Conservation (phyloP, 345 rosid species). For the Brassica incana region DNA sequence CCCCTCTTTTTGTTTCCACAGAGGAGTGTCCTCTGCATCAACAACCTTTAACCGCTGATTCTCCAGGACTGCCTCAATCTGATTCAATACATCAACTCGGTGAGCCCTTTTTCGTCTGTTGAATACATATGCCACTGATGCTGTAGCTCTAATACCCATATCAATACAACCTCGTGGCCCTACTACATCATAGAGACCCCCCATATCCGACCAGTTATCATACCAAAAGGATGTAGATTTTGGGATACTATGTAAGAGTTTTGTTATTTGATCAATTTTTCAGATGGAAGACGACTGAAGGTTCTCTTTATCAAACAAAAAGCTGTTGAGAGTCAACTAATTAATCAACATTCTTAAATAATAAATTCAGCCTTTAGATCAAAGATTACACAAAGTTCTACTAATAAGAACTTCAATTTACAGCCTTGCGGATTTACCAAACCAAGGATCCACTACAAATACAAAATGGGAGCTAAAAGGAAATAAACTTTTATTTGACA, state of each 20-base stretch:
- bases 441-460: slow-evolving; percentile 1
- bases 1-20: too few relatives aligned
- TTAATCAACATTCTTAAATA: not conserved
- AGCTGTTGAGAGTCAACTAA: not conserved
- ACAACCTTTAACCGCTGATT: too few relatives aligned
- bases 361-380: not conserved
- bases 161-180: too few relatives aligned
- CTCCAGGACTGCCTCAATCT: too few relatives aligned
- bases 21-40: too few relatives aligned
- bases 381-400: not conserved
- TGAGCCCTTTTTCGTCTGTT: too few relatives aligned
- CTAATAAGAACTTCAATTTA: not conserved
- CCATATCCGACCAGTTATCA: too few relatives aligned
- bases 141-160: too few relatives aligned
- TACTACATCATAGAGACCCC: too few relatives aligned
- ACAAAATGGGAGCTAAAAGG: not conserved
- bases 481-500: not conserved
- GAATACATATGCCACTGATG: too few relatives aligned
- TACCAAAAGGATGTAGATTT: too few relatives aligned
- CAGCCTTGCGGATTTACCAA: not conserved
- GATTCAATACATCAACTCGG: too few relatives aligned
- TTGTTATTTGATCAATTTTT: not conserved
- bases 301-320: not conserved
- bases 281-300: not conserved
- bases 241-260: not conserved